These are phyloP conservation scores for Erysiphe pulchra DNA, from an alignment of 2,329 filamentous ascomycete genomes.

Conservation along the genomic window DNA sequence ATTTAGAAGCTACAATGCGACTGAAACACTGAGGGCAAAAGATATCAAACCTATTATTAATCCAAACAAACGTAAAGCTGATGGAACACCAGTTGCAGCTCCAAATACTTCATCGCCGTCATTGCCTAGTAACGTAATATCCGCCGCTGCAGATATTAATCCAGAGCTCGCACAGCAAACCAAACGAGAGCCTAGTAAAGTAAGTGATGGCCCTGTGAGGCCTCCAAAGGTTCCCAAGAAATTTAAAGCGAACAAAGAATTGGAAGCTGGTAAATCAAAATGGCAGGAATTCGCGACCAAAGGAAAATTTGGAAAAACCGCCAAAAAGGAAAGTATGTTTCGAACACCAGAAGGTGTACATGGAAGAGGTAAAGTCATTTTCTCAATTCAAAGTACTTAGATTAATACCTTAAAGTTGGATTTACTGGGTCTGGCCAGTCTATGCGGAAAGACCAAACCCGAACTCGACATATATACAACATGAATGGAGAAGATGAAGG, in stretches of 20 bases:
- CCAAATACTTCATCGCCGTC: slow-evolving; percentile 18
- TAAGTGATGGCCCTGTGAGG: slow-evolving; percentile 28
- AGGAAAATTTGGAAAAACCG: slow-evolving; percentile 36
- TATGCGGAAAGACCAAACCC: slow-evolving; percentile 77
- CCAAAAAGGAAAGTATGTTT: slow-evolving; percentile 92
- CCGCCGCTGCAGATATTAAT: slow-evolving; percentile 27
- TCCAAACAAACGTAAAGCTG: slow-evolving; percentile 62
- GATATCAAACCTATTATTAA: slow-evolving; percentile 61
- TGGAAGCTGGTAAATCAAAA: slow-evolving; percentile 74
- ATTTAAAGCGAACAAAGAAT: slow-evolving; percentile 70
- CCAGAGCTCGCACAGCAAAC: slow-evolving; percentile 36
- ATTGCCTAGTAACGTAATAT: slow-evolving; percentile 15
- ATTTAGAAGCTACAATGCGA: slow-evolving; percentile 75
- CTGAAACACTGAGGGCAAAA: slow-evolving; percentile 55
- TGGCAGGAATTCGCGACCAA: slow-evolving; percentile 87
- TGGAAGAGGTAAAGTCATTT: slow-evolving; percentile 42
- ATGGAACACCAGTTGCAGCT: slow-evolving; percentile 33
- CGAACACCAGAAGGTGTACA: slow-evolving; percentile 68
- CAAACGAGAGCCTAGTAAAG: slow-evolving; percentile 35
- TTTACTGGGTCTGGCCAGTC: slow-evolving; percentile 87
- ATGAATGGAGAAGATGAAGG: slow-evolving; percentile 43
- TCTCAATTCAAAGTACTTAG: slow-evolving; percentile 3
- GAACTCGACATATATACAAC: slow-evolving; percentile 67
- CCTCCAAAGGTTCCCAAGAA: slow-evolving; percentile 57
- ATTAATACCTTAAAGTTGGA: slow-evolving; percentile 36